Base-by-base conservation (phyloP, 768 basidiomycete genomes). In the Podaxis pistillaris region DNA sequence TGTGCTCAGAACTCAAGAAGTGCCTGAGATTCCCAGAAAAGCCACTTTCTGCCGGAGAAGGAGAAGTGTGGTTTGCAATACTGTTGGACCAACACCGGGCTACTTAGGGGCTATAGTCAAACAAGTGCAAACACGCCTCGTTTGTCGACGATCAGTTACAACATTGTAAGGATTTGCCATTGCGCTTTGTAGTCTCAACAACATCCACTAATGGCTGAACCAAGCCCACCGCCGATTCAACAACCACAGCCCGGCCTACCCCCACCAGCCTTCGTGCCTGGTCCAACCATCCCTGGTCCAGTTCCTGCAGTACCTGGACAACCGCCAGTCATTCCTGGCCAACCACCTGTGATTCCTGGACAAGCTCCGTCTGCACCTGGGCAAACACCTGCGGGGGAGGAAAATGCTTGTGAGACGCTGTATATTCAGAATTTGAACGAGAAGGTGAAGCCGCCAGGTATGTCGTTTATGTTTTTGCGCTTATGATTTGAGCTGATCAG, bases 381-480 rank as follows among this genome's bases (percentile, higher is more conserved):
- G 1, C 51, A 61, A 12, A 47, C 58, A 6, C 58, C 55, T 49
- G 55, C 36, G 3, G 33, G 65, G 33, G 80, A 80, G 56, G 86
- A 88, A 68, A 58, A 76, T 66, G 78, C 80, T 56, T 87, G 89
- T 56, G 95, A 97, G 75, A 97, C 95, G 4, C 81, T 97, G 26
- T 98, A 98, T 72, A 90, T 98, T 70, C 94, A 96, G 78, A 98
- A 98, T 76, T 76, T 98, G 68, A 97, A 98, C 72, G 95, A 98
- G 79, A 94, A 91, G 79, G 89, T 95, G 65, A 93, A 93, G 74
- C 80, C 92, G 40, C 86, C 88, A 60, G 88, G 90, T 89, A 51
- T 47, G 68, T 67, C 62, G 70, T 54, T 12, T 30, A 41, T 53
- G 58, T 63, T 47, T 11, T 61, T 11, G 12, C 28, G 44, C 1